These are phyloP conservation scores for Diaporthe velutina DNA, from an alignment of 2,329 filamentous ascomycete genomes.

Conservation along the genomic window DNA sequence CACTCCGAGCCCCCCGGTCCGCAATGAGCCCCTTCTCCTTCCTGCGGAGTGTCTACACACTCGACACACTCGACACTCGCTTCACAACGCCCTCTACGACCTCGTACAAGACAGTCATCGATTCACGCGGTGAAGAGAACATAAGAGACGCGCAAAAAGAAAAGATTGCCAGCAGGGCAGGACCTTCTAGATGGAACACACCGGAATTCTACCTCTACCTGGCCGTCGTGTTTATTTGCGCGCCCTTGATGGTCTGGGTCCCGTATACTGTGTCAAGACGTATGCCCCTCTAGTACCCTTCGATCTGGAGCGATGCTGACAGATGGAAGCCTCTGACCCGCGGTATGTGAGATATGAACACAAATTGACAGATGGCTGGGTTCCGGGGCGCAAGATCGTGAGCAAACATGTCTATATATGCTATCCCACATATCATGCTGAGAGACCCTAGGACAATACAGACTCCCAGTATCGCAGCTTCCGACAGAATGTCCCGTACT, in stretches of 20 bases:
- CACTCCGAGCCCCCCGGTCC: constrained; percentile 12
- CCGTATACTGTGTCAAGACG: constrained; percentile 87
- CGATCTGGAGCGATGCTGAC: constrained; percentile 39
- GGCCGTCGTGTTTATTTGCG: constrained; percentile 71
- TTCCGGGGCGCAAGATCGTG: constrained; percentile 90
- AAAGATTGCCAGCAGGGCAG: constrained; percentile 58
- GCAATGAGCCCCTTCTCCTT: constrained; percentile 53
- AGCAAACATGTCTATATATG: constrained; percentile 46
- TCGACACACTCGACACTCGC: constrained; percentile 61
- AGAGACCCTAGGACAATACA: constrained; percentile 78
- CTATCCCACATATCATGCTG: background rate
- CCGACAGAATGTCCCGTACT: constrained; percentile 86
- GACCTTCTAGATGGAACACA: constrained; percentile 85
- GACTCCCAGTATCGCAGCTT: constrained; percentile 91
- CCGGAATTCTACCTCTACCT: constrained; percentile 89
- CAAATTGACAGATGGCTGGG: constrained; percentile 86
- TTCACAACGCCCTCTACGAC: constrained; percentile 76
- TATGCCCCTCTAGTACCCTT: constrained; percentile 53
- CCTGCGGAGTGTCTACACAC: constrained; percentile 64
- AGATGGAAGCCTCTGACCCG: constrained; percentile 77
- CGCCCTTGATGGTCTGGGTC: constrained; percentile 94
- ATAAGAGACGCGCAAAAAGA: constrained; percentile 56
- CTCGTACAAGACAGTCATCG: constrained; percentile 71
- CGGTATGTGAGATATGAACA: constrained; percentile 81
- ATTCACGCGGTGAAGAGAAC: constrained; percentile 60